Conservation (phyloP, 1,139 yeast genomes). For the Suhomyces chickasaworum region DNA sequence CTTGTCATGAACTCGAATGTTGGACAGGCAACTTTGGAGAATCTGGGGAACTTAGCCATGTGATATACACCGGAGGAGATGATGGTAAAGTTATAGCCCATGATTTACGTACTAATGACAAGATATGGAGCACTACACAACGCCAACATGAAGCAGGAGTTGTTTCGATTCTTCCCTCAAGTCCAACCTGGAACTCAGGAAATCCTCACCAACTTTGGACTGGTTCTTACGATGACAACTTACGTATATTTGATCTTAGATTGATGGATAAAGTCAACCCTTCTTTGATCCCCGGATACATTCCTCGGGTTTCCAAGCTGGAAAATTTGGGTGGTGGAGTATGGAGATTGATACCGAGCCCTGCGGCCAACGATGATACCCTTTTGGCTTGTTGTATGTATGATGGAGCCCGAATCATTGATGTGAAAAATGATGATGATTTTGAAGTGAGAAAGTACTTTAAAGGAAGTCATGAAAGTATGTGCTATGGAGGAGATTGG, state of each 20-base stretch:
- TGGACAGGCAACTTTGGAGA: slow-evolving; percentile 86
- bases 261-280: slow-evolving; percentile 44
- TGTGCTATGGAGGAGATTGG: slow-evolving; percentile 98
- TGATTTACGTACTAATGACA: slow-evolving; percentile 54
- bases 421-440: slow-evolving; percentile 29
- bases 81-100: slow-evolving; percentile 77
- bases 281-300: slow-evolving; percentile 45
- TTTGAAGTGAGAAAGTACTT: slow-evolving; percentile 51
- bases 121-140: slow-evolving; percentile 56
- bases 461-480: slow-evolving; percentile 79
- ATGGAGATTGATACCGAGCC: slow-evolving; percentile 81
- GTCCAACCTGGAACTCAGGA: slow-evolving; percentile 37
- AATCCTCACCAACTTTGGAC: slow-evolving; percentile 70
- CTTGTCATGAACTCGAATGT: slow-evolving; percentile 71
- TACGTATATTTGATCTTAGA: slow-evolving; percentile 71
- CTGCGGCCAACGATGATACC: slow-evolving; percentile 40
- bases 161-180: slow-evolving; percentile 66
- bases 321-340: slow-evolving; percentile 87
- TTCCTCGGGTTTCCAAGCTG: slow-evolving; percentile 47
- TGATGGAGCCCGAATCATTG: slow-evolving; percentile 80
- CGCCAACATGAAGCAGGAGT: slow-evolving; percentile 85
- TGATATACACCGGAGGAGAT: slow-evolving; percentile 89
- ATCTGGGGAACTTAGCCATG: slow-evolving; percentile 51
- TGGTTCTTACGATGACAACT: slow-evolving; percentile 87
- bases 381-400: slow-evolving; percentile 91